Evolutionary conservation across 495 filamentous ascomycete genomes (phyloP).

Genomic region (Aspergillus kassunensis): DNA sequence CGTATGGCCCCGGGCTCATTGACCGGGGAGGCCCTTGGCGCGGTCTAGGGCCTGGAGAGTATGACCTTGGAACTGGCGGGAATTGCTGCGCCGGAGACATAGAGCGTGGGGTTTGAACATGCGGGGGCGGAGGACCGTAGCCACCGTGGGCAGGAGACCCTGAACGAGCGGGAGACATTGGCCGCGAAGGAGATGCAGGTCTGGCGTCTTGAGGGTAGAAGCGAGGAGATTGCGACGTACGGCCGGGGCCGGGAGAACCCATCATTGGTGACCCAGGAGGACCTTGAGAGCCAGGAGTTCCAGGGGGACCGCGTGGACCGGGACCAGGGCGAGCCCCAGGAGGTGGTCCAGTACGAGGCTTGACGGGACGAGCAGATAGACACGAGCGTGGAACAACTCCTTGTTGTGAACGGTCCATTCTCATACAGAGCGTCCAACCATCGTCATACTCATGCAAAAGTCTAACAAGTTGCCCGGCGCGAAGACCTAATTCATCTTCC

Average conservation of each 20-base stretch:
- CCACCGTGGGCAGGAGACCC: constrained; percentile 33
- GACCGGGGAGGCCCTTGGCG: constrained; percentile 37
- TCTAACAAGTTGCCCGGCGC: constrained; percentile 74
- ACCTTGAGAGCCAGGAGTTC: background rate
- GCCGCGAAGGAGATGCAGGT: constrained; percentile 33
- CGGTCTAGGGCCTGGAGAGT: constrained; percentile 33
- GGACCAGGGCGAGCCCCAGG: constrained; percentile 45
- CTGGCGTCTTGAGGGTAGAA: constrained; percentile 40
- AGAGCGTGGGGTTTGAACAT: constrained; percentile 2
- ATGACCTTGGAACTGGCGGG: constrained; percentile 41
- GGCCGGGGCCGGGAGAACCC: constrained; percentile 32
- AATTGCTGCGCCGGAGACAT: constrained; percentile 18
- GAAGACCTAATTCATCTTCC: constrained; percentile 83
- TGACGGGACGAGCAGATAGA: constrained; percentile 86
- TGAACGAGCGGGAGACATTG: constrained; percentile 21
- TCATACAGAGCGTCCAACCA: constrained; percentile 93
- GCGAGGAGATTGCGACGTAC: constrained; percentile 24
- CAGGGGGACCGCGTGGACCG: constrained; percentile 37
- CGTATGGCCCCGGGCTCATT: constrained; percentile 53
- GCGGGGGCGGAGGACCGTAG: constrained; percentile 5
- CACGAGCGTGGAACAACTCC: constrained; percentile 93
- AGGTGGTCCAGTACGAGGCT: constrained; percentile 66
- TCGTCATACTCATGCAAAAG: constrained; percentile 97
- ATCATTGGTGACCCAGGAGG: constrained; percentile 38
- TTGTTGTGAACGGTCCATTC: constrained; percentile 84